Evolutionary conservation across 2,329 filamentous ascomycete genomes (phyloP), one percentile per base, ranked within the genome.

Genomic region (Cytospora paraplurivora): DNA sequence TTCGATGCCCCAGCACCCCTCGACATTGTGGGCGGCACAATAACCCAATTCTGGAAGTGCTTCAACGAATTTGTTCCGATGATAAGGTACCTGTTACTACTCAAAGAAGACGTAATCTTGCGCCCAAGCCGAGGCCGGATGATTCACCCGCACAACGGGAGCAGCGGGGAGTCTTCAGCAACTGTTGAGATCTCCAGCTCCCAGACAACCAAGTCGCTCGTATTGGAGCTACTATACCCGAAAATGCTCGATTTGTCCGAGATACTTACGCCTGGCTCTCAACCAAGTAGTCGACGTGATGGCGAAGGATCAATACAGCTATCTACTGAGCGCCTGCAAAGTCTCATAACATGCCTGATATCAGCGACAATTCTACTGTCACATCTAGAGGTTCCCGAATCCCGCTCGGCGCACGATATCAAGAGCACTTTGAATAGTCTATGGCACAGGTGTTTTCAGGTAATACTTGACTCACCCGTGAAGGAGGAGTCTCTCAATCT

Each of bases 21-120:
- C 15, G 71, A 76, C 35, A 72, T 77, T 2, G 79, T 81, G n/a
- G 80, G 81, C 7, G 81, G 82, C 0, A 68, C 76, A 1, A 76
- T 86, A 49, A 75, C 76, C 11, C 81, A 85, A 63, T 77, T 79
- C 2, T 80, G 82, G 77, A 78, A 76, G 63, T 70, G 75, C 1
- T 77, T 83, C 15, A 70, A 72, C 33, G 76, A 80, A 50, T 77
- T 76, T 12, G 76, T 79, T 52, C 69, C 73, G 7, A 76, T 85
- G 64, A 77, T 82, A 44, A 76, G 79, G 53, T 89, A 88, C 66
- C 76, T 88, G 6, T 75, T 88, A 2, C 76, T 88, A 1, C 74
- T 88, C 12, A 76, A 81, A 1, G 73, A 76, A 17, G 64, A 69
- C n/a, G 61, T 63, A 35, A 44, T 38, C 11, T n/a, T 21, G 34